Evolutionary conservation across 2,329 filamentous ascomycete species (phyloP).

Genomic region (Cladosporium cucumerinum): DNA sequence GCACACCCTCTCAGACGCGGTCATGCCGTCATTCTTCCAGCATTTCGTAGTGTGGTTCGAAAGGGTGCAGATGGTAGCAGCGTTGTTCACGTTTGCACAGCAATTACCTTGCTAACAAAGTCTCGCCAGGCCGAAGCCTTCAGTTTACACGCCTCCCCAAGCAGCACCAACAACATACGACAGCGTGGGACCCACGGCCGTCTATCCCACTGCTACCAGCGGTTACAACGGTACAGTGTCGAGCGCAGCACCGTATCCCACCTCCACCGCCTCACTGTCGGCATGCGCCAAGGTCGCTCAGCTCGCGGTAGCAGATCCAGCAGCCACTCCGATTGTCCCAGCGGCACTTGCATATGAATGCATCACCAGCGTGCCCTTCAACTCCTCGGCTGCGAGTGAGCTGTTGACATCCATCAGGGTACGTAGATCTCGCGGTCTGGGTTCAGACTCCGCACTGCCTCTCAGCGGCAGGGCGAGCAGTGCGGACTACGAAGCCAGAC

Average conservation of each 20-base stretch:
- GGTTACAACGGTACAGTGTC: conserved; percentile 7
- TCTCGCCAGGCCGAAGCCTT: conserved; percentile 16
- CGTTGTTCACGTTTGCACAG: neutral
- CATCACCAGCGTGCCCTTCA: conserved; percentile 45
- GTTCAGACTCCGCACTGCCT: no score
- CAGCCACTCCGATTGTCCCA: conserved; percentile 39
- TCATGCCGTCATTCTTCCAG: neutral
- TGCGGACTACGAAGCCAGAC: no score
- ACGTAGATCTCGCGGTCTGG: no score
- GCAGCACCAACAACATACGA: conserved; percentile 5
- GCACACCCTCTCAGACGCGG: neutral
- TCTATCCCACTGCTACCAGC: neutral
- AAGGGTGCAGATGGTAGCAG: neutral
- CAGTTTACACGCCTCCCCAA: conserved; percentile 17
- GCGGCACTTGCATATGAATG: conserved; percentile 47
- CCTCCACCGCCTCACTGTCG: neutral
- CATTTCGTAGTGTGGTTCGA: neutral
- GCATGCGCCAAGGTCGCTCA: conserved; percentile 29
- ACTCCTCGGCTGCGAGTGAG: conserved; percentile 38
- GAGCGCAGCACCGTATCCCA: conserved; percentile 10
- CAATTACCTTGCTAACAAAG: neutral
- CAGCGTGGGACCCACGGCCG: neutral
- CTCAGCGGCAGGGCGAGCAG: no score
- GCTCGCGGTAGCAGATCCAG: conserved; percentile 25
- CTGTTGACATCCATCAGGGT: conserved; percentile 43